phyloP scores from a whole-genome alignment of 805 yeast species.

The Pichia scutulata region DNA sequence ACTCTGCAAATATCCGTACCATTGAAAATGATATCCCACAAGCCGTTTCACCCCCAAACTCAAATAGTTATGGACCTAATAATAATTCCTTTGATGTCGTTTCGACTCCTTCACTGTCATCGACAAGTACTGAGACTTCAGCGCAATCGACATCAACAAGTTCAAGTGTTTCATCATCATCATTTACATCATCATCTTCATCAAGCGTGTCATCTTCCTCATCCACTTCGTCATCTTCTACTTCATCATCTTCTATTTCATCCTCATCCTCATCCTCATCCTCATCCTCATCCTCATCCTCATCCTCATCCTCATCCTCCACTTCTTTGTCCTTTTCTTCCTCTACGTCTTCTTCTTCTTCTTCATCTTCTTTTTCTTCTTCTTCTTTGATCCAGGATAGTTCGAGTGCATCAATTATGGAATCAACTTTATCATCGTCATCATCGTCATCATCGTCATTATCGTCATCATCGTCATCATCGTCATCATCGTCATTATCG shows the following conservation, averaged over 20 bases:
- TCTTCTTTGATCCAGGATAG: not conserved
- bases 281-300: not conserved
- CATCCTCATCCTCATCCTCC: not conserved
- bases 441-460: not conserved
- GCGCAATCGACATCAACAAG: not conserved
- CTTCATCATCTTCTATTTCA: not conserved
- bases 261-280: not conserved
- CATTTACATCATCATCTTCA: not conserved
- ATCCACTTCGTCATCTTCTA: not conserved
- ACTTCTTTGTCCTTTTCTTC: not conserved
- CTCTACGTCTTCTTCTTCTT: not conserved
- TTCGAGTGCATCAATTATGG: not conserved
- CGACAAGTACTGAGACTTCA: not conserved
- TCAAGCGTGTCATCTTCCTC: not conserved
- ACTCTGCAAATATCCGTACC: constrained; percentile 32
- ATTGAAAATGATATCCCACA: constrained; percentile 27
- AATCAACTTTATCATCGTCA: not conserved
- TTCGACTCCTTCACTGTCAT: constrained; percentile 4
- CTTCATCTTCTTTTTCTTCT: not conserved
- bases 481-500: not conserved
- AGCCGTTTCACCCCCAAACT: constrained; percentile 7
- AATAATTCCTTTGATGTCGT: constrained; percentile 7
- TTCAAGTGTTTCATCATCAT: not conserved
- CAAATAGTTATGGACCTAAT: constrained; percentile 8
- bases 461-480: not conserved